Percentiles rank a stretch among this genome's conserved stretches.
These are phyloP conservation scores for Agrocybe pediades DNA, from an alignment of 768 basidiomycete species.

Conservation along the genomic window DNA sequence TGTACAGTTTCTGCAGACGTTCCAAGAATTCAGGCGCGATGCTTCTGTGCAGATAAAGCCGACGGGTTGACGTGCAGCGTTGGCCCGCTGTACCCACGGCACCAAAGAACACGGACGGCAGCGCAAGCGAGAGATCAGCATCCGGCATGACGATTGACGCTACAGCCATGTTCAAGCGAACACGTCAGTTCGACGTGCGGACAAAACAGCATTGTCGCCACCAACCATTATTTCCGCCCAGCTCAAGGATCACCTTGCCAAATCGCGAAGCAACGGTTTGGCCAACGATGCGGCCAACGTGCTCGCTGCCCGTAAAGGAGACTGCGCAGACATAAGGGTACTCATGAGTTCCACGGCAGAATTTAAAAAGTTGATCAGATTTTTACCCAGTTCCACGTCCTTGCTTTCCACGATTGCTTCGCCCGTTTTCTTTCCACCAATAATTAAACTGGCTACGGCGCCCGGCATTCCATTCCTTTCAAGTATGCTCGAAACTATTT, in stretches of 20 bases:
- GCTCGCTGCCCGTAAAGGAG: constrained; percentile 94
- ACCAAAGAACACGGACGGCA: constrained; percentile 91
- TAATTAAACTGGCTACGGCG: constrained; percentile 80
- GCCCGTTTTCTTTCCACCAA: constrained; percentile 81
- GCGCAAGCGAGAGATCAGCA: constrained; percentile 87
- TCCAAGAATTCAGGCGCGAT: constrained; percentile 79
- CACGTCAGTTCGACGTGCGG: constrained; percentile 9
- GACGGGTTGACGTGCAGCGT: constrained; percentile 89
- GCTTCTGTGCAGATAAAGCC: constrained; percentile 84
- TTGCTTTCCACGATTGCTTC: constrained; percentile 73
- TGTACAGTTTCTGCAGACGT: constrained; percentile 74
- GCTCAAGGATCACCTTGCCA: constrained; percentile 87
- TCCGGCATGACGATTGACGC: constrained; percentile 93
- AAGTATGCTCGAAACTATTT: constrained; percentile 78
- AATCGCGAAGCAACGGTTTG: constrained; percentile 84
- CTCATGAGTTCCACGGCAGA: constrained; percentile 8
- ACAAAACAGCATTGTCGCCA: constrained; percentile 14
- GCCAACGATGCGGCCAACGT: constrained; percentile 86
- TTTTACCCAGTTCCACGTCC: constrained; percentile 77
- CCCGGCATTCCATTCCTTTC: constrained; percentile 84
- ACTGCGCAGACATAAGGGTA: constrained; percentile 49
- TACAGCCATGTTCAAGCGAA: constrained; percentile 29
- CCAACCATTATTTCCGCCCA: constrained; percentile 95
- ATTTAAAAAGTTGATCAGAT: neutral
- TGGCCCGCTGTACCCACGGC: constrained; percentile 81